These are phyloP conservation scores for Tarenaya hassleriana DNA, from an alignment of 345 rosid genomes.

Conservation along the genomic window DNA sequence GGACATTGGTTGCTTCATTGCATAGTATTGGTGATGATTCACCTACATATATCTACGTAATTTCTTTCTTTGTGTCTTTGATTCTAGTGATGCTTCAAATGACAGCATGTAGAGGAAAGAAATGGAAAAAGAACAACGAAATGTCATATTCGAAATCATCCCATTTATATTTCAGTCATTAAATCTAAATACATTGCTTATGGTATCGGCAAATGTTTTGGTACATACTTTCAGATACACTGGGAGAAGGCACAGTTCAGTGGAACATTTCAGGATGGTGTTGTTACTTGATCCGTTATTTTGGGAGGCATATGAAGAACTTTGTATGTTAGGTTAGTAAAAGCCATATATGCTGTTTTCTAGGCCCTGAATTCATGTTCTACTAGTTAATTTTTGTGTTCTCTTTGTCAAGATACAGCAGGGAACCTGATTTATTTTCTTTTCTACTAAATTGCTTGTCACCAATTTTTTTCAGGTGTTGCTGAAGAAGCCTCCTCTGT, in stretches of 20 bases:
- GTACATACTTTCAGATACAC: slow-evolving; percentile 46
- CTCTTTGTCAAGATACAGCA: slow-evolving; percentile 1
- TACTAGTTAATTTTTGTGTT: slow-evolving; percentile 5
- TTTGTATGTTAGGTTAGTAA: slow-evolving; percentile 72
- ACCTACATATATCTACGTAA: neutral
- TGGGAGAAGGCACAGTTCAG: slow-evolving; percentile 55
- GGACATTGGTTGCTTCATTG: slow-evolving; percentile 4
- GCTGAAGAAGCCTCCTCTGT: slow-evolving; percentile 67
- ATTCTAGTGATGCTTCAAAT: slow-evolving; percentile 5
- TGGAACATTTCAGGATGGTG: slow-evolving; percentile 73
- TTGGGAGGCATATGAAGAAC: slow-evolving; percentile 89
- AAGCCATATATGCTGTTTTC: neutral
- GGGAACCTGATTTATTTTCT: neutral
- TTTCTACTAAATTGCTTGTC: neutral
- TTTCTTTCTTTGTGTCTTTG: slow-evolving; percentile 14
- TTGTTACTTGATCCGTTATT: slow-evolving; percentile 72
- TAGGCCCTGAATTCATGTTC: neutral
- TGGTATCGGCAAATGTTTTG: slow-evolving; percentile 15
- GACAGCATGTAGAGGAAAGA: neutral
- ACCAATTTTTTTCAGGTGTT: slow-evolving; percentile 44
- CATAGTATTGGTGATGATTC: slow-evolving; percentile 1
- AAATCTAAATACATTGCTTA: slow-evolving; percentile 3
- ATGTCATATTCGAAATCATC: neutral
- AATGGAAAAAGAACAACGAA: neutral
- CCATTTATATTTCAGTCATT: slow-evolving; percentile 6